These are phyloP conservation scores for Elongisporangium senticosum DNA, from an alignment of 352 stramenopile genomes.

Conservation along the genomic window DNA sequence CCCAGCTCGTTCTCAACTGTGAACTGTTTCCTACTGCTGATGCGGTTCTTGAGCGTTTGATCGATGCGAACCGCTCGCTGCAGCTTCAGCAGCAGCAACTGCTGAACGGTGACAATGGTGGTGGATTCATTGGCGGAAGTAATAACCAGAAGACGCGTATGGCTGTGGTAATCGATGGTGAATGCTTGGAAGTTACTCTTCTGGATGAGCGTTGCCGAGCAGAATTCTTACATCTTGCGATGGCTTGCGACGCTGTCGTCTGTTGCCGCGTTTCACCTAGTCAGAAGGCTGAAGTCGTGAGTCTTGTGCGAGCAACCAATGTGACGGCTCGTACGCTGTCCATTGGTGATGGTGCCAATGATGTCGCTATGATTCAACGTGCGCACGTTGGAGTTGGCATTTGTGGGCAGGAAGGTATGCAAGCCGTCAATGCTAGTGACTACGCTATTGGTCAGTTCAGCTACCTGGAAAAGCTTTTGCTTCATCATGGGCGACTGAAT, in stretches of 20 bases:
- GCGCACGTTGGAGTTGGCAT: conserved; percentile 90
- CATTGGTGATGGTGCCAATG: conserved; percentile 93
- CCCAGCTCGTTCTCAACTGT: conserved; percentile 64
- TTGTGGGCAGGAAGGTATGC: conserved; percentile 88
- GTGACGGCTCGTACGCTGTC: conserved; percentile 66
- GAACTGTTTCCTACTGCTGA: conserved; percentile 53
- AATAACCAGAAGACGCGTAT: conserved; percentile 25
- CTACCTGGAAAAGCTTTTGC: conserved; percentile 91
- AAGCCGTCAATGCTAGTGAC: conserved; percentile 96
- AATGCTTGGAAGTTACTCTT: conserved; percentile 61
- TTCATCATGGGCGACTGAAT: conserved; percentile 97
- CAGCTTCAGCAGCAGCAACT: not conserved
- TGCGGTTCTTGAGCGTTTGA: conserved; percentile 27
- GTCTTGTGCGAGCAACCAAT: conserved; percentile 46
- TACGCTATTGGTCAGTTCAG: conserved; percentile 98
- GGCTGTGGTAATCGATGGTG: conserved; percentile 63
- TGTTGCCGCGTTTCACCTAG: conserved; percentile 78
- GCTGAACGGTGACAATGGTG: not conserved
- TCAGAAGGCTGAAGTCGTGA: conserved; percentile 80
- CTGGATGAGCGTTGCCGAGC: conserved; percentile 42
- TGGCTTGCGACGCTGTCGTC: conserved; percentile 70
- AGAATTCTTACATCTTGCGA: conserved; percentile 63
- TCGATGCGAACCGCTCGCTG: conserved; percentile 16
- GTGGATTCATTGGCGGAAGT: not conserved
- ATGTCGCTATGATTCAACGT: conserved; percentile 93